A percentile compares a stretch with the other conserved stretches of the same genome.
Conservation (phyloP, 2,329 filamentous ascomycete genomes). For the Aspergillus sp. region DNA sequence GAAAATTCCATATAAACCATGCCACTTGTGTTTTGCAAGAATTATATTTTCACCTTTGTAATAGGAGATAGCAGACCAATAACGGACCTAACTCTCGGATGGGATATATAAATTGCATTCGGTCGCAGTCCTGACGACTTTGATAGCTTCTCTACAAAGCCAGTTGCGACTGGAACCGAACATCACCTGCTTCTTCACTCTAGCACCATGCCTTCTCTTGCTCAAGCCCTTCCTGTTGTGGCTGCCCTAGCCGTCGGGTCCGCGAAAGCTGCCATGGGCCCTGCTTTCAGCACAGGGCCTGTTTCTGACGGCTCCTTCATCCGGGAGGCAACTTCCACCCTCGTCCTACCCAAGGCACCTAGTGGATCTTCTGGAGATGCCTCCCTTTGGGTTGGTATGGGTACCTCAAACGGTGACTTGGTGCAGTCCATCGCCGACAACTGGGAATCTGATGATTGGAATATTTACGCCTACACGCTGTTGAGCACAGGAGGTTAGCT, state of each 20-base stretch:
- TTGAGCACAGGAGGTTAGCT: constrained; percentile 10
- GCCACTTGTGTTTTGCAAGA: not conserved
- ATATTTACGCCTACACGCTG: constrained; percentile 29
- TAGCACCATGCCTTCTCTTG: constrained; percentile 9
- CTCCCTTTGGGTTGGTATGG: constrained; percentile 46
- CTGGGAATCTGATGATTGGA: constrained; percentile 31
- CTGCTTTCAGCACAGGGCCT: constrained; percentile 40
- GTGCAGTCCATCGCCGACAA: constrained; percentile 44
- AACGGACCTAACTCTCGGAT: not conserved
- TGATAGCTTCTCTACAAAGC: not conserved
- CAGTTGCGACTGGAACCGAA: not conserved
- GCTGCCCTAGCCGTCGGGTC: constrained; percentile 8
- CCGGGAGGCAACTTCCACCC: constrained; percentile 39
- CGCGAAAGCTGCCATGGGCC: constrained; percentile 24
- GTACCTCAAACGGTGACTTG: constrained; percentile 41
- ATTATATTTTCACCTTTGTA: not conserved
- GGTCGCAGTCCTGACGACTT: not conserved
- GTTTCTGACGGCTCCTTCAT: constrained; percentile 37
- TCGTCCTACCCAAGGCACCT: constrained; percentile 36
- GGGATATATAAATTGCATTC: not conserved
- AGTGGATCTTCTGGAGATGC: constrained; percentile 31
- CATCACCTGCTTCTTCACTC: not conserved
- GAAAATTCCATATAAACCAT: not conserved
- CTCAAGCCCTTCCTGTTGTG: constrained; percentile 13
- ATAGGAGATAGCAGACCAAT: not conserved